Base-by-base conservation (phyloP, 2,329 filamentous ascomycete species). In the Botrytis deweyae region DNA sequence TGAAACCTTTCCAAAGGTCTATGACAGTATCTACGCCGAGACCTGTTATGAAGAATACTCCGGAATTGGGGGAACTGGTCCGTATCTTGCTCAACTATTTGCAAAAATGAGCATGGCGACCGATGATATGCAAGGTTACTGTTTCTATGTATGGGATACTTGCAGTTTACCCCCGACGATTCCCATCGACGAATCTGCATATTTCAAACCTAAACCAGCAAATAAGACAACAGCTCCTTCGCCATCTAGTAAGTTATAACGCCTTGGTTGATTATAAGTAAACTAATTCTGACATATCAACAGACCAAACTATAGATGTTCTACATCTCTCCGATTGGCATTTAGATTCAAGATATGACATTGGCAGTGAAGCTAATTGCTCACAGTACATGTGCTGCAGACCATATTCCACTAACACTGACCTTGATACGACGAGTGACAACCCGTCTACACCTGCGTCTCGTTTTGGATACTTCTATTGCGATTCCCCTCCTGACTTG, bases 321-420 rank as follows among this genome's bases (percentile, higher is more conserved):
- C 76, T 81, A 29, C 80, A 81, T 72, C 74, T 81, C 61, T 80
- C 79, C 4, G 80, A 81, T 73, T 80, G 76, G 77, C 80, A 81
- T 76, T 68, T 81, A 18, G 80, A 81, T 66, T 74, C 77, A 62
- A 75, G 80, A 59, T 81, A 79, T 69, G 78, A 79, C 52, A 78
- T 81, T 74, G 79, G 78, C 1, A 78, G 78, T 29, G 80, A 81
- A 72, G 79, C 76, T 18, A 80, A 80, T 61, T 81, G 80, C 63
- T 74, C 77, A 20, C 70, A 77, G 20, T 78, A 80, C 61, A 69
- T 81, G 22, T 81, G 80, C 69, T 80, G 80, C 46, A 66, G 70
- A 10, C 62, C 70, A 22, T 72, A 72, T 36, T 71, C 72, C 18
- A 67, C 62, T 16, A 74, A 74, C 46, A 72, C 52, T 29, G 63